Base-by-base conservation (phyloP, 2,329 filamentous ascomycete species). In the Cladophialophora immunda region DNA sequence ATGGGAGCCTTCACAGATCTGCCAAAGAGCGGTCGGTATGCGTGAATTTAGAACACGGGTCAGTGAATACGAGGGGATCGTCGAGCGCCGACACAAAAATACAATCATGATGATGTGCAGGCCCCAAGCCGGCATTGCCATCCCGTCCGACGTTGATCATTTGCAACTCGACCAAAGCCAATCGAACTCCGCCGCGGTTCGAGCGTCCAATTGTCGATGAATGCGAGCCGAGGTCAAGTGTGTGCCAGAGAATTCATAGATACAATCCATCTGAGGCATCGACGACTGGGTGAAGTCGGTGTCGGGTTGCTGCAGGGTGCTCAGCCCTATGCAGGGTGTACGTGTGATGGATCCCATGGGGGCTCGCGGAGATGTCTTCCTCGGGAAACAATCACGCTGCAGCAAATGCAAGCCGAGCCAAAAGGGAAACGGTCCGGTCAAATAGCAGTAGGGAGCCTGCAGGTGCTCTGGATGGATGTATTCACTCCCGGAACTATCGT, bases 1-100 rank as follows among this genome's bases (percentile, higher is more conserved):
- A 45, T 45, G 38, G 4, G 38, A 30, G 53, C 27, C 54, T 36
- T 34, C 22, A 25, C 4, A 9, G 45, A 50, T 50, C 45, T 25
- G 45, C 45, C 45, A 22, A 25, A 25, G 22, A 32, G 27, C 30
- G 52, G 52, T 55, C 30, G 52, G 52, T 55, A 34, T 55, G 52
- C 22, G 52, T 30, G 52, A 55, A 32, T n/a, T 55, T 55, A 55
- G 52, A 30, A 55, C 6, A 55, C 11, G 15, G 45, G 19, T 50
- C 13, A 50, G 11, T 13, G 19, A 11, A 25, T 50, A 50, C 45
- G 45, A 50, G 45, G 38, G 13, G 59, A 56, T 62, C 52, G 19
- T 45, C 59, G 52, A 38, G 27, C 25, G 34, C 11, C 22, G 36
- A 53, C 32, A 34, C 59, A 29, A 62, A 56, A 62, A 62, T 62